A percentile compares a stretch with the other conserved stretches of the same genome.
phyloP scores from a whole-genome alignment of 140 eudicot species.

The Stevia rebaudiana region DNA sequence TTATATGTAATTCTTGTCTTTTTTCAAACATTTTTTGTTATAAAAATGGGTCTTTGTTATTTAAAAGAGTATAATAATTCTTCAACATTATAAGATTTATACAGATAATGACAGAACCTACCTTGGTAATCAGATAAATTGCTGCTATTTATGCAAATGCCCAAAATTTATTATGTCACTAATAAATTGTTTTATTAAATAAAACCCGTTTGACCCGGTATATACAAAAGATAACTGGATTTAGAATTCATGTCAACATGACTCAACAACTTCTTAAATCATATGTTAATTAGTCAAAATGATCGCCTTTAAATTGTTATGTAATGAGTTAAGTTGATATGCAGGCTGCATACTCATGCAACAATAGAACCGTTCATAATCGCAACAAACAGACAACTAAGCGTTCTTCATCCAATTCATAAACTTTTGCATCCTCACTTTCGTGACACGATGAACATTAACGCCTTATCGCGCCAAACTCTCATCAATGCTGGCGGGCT shows the following conservation, averaged over 20 bases:
- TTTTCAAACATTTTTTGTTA: background rate
- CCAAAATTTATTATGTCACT: background rate
- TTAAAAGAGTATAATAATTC: background rate
- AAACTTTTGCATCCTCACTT: constrained; percentile 67
- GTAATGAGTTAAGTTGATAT: constrained; percentile 2
- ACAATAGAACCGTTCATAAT: constrained; percentile 57
- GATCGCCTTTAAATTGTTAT: background rate
- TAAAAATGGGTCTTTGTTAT: background rate
- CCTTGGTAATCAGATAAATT: background rate
- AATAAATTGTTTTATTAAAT: too few species aligned
- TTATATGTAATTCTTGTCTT: background rate
- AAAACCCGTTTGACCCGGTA: background rate
- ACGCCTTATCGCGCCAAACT: constrained; percentile 51
- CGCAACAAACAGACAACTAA: constrained; percentile 56
- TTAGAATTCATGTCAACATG: background rate
- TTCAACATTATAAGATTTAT: background rate
- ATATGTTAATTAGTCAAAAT: background rate
- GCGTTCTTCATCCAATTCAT: constrained; percentile 50
- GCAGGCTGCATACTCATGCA: constrained; percentile 64
- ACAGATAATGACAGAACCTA: background rate
- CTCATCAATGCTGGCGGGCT: constrained; percentile 59
- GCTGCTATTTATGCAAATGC: background rate
- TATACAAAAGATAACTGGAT: background rate
- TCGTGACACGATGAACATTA: constrained; percentile 59
- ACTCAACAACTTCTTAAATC: too few species aligned